A percentile compares a stretch with the other conserved stretches of the same genome.
Evolutionary conservation across 1,284 basidiomycete genomes (phyloP).

Genomic region (Fereydounia khargensis): DNA sequence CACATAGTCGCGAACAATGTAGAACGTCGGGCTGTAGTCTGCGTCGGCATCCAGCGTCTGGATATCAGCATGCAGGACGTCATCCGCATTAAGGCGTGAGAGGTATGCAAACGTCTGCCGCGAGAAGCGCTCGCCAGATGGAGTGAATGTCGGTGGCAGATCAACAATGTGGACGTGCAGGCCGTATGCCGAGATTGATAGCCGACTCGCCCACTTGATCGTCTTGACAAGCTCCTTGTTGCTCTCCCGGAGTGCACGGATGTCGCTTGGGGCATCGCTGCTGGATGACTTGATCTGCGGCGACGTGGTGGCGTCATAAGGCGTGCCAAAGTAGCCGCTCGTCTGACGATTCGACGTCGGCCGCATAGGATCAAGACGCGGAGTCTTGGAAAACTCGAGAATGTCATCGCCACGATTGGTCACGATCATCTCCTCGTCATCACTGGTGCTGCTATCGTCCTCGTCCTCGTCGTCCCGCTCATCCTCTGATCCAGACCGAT

Average conservation of each 20-base stretch:
- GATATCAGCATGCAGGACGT: constrained; percentile 55
- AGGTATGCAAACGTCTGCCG: constrained; percentile 54
- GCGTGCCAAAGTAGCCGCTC: constrained; percentile 33
- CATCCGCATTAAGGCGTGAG: constrained; percentile 47
- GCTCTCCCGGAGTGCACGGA: constrained; percentile 15
- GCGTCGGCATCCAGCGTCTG: constrained; percentile 50
- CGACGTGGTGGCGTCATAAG: constrained; percentile 26
- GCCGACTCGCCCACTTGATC: constrained; percentile 54
- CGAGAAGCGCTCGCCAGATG: constrained; percentile 49
- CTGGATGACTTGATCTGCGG: constrained; percentile 18
- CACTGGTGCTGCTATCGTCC: constrained; percentile 25
- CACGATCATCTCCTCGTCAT: constrained; percentile 49
- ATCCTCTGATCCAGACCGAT: not conserved
- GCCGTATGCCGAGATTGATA: constrained; percentile 50
- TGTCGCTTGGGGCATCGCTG: not conserved
- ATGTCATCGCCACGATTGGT: constrained; percentile 49
- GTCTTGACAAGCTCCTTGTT: constrained; percentile 37
- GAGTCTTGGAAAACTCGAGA: constrained; percentile 50
- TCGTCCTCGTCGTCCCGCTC: constrained; percentile 4
- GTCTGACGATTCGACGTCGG: constrained; percentile 9
- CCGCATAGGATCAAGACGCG: constrained; percentile 18
- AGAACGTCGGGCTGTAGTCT: constrained; percentile 53
- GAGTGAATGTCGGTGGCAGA: constrained; percentile 52
- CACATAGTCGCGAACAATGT: constrained; percentile 48
- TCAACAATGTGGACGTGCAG: constrained; percentile 38